Conservation (phyloP, 2,329 filamentous ascomycete genomes). For the Trichophyton mentagrophytes region DNA sequence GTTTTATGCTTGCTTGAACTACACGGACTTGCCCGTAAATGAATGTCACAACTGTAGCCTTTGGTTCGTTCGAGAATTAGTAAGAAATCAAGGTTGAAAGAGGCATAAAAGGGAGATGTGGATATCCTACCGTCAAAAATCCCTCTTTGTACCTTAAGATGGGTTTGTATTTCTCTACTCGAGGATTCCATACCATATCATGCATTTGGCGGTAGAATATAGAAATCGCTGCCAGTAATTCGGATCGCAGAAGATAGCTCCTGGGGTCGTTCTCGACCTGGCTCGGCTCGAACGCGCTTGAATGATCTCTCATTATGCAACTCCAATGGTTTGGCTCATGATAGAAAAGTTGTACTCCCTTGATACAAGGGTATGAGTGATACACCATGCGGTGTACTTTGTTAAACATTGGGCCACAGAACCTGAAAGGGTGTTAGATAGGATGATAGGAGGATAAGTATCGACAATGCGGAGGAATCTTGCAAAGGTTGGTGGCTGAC, state of each 20-base stretch:
- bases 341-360: background rate
- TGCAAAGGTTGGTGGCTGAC: background rate
- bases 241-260: slow-evolving; percentile 11
- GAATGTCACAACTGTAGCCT: slow-evolving; percentile 12
- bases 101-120: background rate
- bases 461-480: too few species aligned
- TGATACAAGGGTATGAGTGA: background rate
- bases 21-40: slow-evolving; percentile 5
- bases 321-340: slow-evolving; percentile 7
- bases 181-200: slow-evolving; percentile 9
- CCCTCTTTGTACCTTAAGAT: slow-evolving; percentile 9
- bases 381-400: background rate
- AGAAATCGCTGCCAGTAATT: slow-evolving; percentile 8
- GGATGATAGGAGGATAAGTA: background rate
- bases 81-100: too few species aligned
- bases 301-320: slow-evolving; percentile 7
- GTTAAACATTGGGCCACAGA: slow-evolving; percentile 7
- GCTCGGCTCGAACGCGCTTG: background rate
- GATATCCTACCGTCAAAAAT: slow-evolving; percentile 7
- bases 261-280: background rate
- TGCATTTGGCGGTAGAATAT: slow-evolving; percentile 13
- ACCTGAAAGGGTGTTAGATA: background rate
- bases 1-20: slow-evolving; percentile 9
- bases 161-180: slow-evolving; percentile 4
- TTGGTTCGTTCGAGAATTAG: background rate